A percentile compares a stretch with the other conserved stretches of the same genome.
Conservation (phyloP, 2,329 filamentous ascomycete genomes). For the Talaromyces amestolkiae region DNA sequence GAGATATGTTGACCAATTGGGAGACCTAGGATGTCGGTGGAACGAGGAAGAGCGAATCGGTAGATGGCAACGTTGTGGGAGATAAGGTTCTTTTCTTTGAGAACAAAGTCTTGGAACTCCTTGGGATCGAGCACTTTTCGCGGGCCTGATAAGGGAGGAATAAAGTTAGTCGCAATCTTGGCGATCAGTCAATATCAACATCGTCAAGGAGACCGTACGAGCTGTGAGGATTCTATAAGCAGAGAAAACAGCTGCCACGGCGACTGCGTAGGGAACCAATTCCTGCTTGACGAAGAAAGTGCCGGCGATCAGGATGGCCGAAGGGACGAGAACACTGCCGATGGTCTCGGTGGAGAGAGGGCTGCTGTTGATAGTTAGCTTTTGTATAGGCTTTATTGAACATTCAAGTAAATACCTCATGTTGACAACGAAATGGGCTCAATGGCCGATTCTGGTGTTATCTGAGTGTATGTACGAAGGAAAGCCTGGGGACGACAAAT, state of each 20-base stretch:
- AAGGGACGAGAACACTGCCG: slow-evolving; percentile 80
- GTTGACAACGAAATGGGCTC: slow-evolving; percentile 13
- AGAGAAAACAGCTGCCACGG: slow-evolving; percentile 64
- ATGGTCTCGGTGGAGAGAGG: slow-evolving; percentile 55
- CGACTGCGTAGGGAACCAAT: slow-evolving; percentile 69
- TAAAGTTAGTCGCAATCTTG: slow-evolving; percentile 20
- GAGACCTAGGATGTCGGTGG: slow-evolving; percentile 81
- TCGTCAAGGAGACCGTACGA: slow-evolving; percentile 52
- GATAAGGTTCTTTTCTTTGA: slow-evolving; percentile 91
- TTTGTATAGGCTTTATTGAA: neutral
- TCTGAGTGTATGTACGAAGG: neutral
- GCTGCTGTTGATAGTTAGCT: slow-evolving; percentile 7
- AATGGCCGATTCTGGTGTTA: neutral
- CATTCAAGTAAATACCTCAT: slow-evolving; percentile 19
- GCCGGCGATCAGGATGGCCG: slow-evolving; percentile 72
- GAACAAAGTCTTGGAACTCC: slow-evolving; percentile 85
- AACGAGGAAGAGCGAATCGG: slow-evolving; percentile 80
- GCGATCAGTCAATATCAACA: neutral
- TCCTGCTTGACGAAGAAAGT: slow-evolving; percentile 75
- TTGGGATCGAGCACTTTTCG: slow-evolving; percentile 83
- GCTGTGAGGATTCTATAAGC: slow-evolving; percentile 69
- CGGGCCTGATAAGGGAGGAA: slow-evolving; percentile 53
- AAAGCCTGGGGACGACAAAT: neutral
- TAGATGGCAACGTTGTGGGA: slow-evolving; percentile 99
- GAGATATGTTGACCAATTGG: slow-evolving; percentile 99